These are phyloP conservation scores for Tothia fuscella DNA, from an alignment of 2,329 filamentous ascomycete genomes.

Conservation along the genomic window DNA sequence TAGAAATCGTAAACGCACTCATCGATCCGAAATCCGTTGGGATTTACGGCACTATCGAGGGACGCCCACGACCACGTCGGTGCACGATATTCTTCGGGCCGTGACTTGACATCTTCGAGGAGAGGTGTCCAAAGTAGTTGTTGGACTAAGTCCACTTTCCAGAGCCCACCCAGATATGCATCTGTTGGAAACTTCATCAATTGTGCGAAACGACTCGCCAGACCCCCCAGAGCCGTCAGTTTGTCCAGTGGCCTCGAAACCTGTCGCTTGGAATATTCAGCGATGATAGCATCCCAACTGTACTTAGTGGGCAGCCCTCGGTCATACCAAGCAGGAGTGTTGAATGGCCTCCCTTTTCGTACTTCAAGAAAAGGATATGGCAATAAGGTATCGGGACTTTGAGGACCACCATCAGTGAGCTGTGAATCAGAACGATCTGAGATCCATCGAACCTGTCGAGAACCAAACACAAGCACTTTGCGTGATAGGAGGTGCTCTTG, in stretches of 20 bases:
- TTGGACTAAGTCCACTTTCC: not conserved
- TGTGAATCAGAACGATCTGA: too few species aligned
- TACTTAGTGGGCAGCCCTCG: too few species aligned
- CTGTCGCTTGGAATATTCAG: not conserved
- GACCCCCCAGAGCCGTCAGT: not conserved
- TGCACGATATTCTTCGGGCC: not conserved
- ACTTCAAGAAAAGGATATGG: not conserved
- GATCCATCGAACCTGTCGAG: not conserved
- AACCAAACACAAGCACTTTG: not conserved
- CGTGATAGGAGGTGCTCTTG: slow-evolving; percentile 6
- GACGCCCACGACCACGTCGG: not conserved
- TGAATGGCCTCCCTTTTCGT: not conserved
- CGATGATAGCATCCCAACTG: not conserved
- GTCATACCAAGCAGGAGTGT: not conserved
- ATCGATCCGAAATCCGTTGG: too few species aligned
- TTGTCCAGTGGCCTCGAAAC: not conserved
- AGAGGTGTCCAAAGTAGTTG: not conserved
- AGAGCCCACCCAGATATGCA: not conserved
- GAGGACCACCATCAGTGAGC: not conserved
- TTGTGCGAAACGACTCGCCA: not conserved
- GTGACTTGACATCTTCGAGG: too few species aligned
- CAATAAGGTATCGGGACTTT: too few species aligned
- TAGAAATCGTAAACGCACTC: too few species aligned
- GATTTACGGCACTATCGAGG: not conserved
- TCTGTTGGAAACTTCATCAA: not conserved